Conservation (phyloP, 140 eudicot species). For the Cichorium intybus region DNA sequence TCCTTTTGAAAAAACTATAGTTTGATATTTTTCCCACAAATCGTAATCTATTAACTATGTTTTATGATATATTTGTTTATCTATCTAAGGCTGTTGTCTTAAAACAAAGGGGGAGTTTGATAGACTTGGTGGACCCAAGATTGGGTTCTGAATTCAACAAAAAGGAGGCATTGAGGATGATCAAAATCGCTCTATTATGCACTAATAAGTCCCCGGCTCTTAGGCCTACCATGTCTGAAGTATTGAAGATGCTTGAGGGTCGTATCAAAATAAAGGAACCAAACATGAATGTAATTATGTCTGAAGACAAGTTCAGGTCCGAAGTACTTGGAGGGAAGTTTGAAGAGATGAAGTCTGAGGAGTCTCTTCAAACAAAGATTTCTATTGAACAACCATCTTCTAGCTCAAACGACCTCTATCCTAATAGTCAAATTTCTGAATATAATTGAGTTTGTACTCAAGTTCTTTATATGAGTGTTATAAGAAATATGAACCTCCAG, state of each 20-base stretch:
- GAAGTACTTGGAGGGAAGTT: constrained; percentile 22
- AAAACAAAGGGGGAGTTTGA: constrained; percentile 31
- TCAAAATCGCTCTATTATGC: constrained; percentile 51
- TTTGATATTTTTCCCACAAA: neutral
- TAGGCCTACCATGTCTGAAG: constrained; percentile 62
- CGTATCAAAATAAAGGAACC: constrained; percentile 21
- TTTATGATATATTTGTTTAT: neutral
- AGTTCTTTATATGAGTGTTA: neutral
- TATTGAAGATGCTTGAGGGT: constrained; percentile 47
- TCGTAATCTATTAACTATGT: neutral
- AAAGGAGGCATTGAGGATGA: constrained; percentile 44
- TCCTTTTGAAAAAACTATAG: neutral
- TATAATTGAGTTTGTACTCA: neutral
- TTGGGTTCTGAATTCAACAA: constrained; percentile 36
- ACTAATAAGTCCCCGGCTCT: constrained; percentile 47
- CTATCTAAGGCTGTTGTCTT: constrained; percentile 37
- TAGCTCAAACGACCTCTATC: neutral
- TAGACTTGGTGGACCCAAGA: constrained; percentile 48
- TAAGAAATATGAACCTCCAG: neutral
- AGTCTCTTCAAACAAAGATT: neutral
- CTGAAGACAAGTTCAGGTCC: constrained; percentile 22
- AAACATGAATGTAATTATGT: neutral
- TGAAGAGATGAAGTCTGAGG: constrained; percentile 11
- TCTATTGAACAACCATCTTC: neutral
- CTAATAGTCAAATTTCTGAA: neutral